phyloP scores from a whole-genome alignment of 371 early-diverging fungal genomes.

The Conidiobolus incongruus region DNA sequence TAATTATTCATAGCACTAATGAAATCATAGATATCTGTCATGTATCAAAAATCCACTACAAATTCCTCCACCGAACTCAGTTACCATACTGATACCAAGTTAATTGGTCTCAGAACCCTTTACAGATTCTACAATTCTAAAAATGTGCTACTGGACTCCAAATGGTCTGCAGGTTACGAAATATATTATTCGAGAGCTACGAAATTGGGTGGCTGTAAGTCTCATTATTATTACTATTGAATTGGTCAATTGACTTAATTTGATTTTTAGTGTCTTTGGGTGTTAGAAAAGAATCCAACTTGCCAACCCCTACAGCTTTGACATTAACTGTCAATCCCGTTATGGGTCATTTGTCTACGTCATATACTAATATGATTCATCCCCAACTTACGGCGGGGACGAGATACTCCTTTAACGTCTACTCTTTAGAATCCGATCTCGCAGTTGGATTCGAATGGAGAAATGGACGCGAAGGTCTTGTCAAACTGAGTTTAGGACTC shows the following conservation, averaged over 20 bases:
- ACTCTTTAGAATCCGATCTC: slow-evolving; percentile 68
- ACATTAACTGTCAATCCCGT: slow-evolving; percentile 68
- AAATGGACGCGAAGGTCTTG: slow-evolving; percentile 21
- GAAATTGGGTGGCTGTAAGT: slow-evolving; percentile 68
- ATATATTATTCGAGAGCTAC: slow-evolving; percentile 64
- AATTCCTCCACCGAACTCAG: slow-evolving; percentile 57
- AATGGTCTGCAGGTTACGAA: slow-evolving; percentile 57
- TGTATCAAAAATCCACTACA: slow-evolving; percentile 41
- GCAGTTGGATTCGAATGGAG: slow-evolving; percentile 62
- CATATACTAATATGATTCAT: slow-evolving; percentile 55
- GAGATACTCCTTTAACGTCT: slow-evolving; percentile 67
- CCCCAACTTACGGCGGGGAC: slow-evolving; percentile 45
- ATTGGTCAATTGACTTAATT: background rate
- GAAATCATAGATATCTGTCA: slow-evolving; percentile 29
- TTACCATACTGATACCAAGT: slow-evolving; percentile 46
- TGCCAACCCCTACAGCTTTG: slow-evolving; percentile 14
- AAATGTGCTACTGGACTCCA: slow-evolving; percentile 4
- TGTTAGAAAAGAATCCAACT: slow-evolving; percentile 36
- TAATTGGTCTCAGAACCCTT: slow-evolving; percentile 52
- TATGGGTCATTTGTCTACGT: slow-evolving; percentile 62
- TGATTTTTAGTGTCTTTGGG: slow-evolving; percentile 29
- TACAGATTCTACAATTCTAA: slow-evolving; percentile 31
- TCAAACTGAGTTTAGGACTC: slow-evolving; percentile 28
- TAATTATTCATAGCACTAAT: slow-evolving; percentile 1
- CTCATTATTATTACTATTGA: background rate